Base-by-base conservation (phyloP, 805 yeast genomes). In the Candida rishiriensis region DNA sequence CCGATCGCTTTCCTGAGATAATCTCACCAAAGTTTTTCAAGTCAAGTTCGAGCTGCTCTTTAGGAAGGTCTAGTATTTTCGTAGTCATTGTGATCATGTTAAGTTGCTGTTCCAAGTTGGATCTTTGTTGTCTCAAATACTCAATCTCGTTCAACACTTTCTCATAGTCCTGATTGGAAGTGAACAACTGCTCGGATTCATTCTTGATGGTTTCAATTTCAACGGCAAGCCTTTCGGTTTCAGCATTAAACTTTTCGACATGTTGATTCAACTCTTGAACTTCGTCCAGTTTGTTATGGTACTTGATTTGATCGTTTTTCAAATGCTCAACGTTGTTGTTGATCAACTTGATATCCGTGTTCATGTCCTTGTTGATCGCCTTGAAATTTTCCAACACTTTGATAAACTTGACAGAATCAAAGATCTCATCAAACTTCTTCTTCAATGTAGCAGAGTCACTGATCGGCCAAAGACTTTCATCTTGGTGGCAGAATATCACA, bases 401-500 rank as follows among this genome's bases (percentile, higher is more conserved):
- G 1, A 97, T 88, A 57, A 86, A 95, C 61, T 88, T 89, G 53
- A 88, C 78, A 0, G 97, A 97, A 64, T 93, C 97, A 57, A 93
- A 93, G 9, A 93, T 91, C 63, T 93, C 99, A 63, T 93, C 99
- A 56, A 93, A 95, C 42, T 91, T 76, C 65, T 90, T 90, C 65
- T 93, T 95, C 60, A 93, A 73, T 11, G 76, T 76, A 2, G 95
- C 74, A 1, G 99, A 95, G 63, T 93, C 99, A 53, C 90, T 79
- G 39, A 93, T 70, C 1, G 99, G 99, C 99, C 99, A 93, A 28
- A 88, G 65, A 54, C 91, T 83, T 48, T 93, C 99, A 57, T 93
- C 99, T 62, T 93, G 99, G 59, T 93, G 99, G 58, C 99, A 91
- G 65, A 93, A 93, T 1, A 91, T 83, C 35, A 93, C 99, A 60